These are phyloP conservation scores for cucumber (Cucumis sativus) DNA, from an alignment of 306 rosid genomes.

Conservation along the genomic window Cucumber_9930_V3 NC_026659.2:29740501-29741000, in stretches of 20 bases:
- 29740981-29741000: not conserved
- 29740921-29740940: not conserved
- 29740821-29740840: not conserved
- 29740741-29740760: not conserved
- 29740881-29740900: not conserved
- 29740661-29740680: not conserved
- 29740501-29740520: slow-evolving; percentile 1
- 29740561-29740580: not conserved
- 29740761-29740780: not conserved
- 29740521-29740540: not conserved
- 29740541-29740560: not conserved
- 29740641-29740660: not conserved
- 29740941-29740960: not conserved
- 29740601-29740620: no score
- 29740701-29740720: not conserved
- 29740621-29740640: not conserved
- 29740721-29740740: not conserved
- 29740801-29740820: not conserved
- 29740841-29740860: not conserved
- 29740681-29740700: not conserved
- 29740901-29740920: accelerated
- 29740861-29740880: not conserved
- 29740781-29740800: not conserved
- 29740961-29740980: not conserved
- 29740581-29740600: not conserved